Evolutionary conservation across 331 rosid genomes (phyloP).

Genomic region (Quercus tomentella): DNA sequence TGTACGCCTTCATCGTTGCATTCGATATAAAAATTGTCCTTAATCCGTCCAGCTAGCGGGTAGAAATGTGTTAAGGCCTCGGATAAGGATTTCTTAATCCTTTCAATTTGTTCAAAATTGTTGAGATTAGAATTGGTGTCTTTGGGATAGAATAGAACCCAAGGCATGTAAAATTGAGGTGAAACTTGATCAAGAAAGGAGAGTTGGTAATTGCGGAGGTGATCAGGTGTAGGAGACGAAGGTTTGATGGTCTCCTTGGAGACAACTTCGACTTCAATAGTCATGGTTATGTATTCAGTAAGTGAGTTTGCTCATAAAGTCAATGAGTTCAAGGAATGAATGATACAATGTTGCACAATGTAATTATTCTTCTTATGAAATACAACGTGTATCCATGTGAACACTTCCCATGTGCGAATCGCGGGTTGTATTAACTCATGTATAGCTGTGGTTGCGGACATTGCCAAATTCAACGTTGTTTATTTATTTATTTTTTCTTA

Average conservation of each 20-base stretch:
- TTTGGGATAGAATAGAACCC: conserved; percentile 30
- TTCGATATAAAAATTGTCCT: conserved; percentile 16
- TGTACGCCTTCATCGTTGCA: conserved; percentile 32
- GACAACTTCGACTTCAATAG: conserved; percentile 14
- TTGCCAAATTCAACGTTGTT: no score
- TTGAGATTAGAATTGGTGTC: neutral
- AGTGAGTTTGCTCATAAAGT: no score
- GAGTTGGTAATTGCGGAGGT: conserved; percentile 24
- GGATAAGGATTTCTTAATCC: conserved; percentile 26
- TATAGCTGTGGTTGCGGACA: no score
- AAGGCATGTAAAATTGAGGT: conserved; percentile 33
- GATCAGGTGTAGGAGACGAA: conserved; percentile 29
- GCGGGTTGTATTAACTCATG: no score
- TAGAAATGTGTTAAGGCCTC: conserved; percentile 22
- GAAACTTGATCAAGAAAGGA: conserved; percentile 35
- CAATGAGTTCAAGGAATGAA: no score
- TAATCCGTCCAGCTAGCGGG: conserved; percentile 25
- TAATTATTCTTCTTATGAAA: no score
- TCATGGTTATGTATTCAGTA: neutral
- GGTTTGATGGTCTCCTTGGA: conserved; percentile 32
- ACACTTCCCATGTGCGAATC: no score
- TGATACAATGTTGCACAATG: no score
- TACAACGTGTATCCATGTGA: no score
- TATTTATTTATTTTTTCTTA: no score
- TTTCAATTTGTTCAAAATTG: neutral